phyloP scores from a whole-genome alignment of 2,329 filamentous ascomycete species.

The Aspergillus neoniger region DNA sequence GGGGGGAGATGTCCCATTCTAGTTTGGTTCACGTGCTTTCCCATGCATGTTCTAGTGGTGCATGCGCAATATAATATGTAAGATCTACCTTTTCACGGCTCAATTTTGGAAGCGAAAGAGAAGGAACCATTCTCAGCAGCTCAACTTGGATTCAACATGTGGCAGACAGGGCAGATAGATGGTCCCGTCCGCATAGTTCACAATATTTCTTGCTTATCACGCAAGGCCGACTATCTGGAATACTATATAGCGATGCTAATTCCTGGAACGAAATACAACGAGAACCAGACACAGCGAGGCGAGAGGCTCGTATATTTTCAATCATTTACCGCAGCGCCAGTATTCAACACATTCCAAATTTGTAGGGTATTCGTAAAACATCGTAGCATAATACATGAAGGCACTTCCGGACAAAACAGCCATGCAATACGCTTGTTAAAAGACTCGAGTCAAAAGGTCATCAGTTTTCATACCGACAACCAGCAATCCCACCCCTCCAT shows the following conservation, averaged over 20 bases:
- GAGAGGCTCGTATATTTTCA: neutral
- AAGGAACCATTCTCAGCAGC: neutral
- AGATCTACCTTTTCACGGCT: conserved; percentile 15
- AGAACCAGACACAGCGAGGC: too few species aligned
- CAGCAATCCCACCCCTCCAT: neutral
- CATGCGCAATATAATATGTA: conserved; percentile 24
- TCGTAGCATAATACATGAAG: too few species aligned
- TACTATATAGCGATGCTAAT: neutral
- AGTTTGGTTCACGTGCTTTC: neutral
- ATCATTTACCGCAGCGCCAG: neutral
- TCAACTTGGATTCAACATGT: neutral
- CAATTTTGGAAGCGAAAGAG: neutral
- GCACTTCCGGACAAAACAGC: too few species aligned
- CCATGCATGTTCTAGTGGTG: conserved; percentile 13
- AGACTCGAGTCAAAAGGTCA: too few species aligned
- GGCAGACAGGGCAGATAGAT: neutral
- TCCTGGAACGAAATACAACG: neutral
- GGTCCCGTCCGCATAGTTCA: neutral
- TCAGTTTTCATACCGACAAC: neutral
- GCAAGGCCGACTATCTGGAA: neutral
- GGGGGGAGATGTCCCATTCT: conserved; percentile 4
- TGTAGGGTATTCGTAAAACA: too few species aligned
- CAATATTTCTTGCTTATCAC: neutral
- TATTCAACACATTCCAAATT: too few species aligned
- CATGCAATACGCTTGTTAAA: too few species aligned